Conservation (phyloP, 495 filamentous ascomycete species). For the Penicillium herquei region DNA sequence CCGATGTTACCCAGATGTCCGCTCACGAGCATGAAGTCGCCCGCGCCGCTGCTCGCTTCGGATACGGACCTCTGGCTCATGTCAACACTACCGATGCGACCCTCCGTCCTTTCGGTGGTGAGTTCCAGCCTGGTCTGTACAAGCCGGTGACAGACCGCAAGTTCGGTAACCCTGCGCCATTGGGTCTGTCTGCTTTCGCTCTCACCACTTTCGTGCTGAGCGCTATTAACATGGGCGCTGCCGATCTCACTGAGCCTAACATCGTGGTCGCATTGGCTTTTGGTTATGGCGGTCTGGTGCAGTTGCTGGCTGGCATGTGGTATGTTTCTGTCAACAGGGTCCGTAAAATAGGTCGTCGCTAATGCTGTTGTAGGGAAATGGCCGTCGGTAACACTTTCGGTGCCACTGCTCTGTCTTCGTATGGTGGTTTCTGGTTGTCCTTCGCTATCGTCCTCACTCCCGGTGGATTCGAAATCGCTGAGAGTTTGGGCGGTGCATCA, state of each 20-base stretch:
- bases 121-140: conserved; percentile 94
- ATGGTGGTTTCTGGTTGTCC: conserved; percentile 96
- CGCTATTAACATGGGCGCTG: conserved; percentile 73
- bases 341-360: not conserved
- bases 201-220: conserved; percentile 94
- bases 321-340: conserved; percentile 48
- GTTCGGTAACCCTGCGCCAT: conserved; percentile 83
- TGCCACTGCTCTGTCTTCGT: conserved; percentile 94
- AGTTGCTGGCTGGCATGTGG: conserved; percentile 97
- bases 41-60: conserved; percentile 48
- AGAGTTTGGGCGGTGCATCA: conserved; percentile 17
- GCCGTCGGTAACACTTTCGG: conserved; percentile 97
- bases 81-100: conserved; percentile 60
- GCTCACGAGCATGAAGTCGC: conserved; percentile 48
- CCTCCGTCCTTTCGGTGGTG: conserved; percentile 87
- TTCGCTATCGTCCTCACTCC: conserved; percentile 88
- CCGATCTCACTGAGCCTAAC: conserved; percentile 58
- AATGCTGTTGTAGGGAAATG: conserved; percentile 74
- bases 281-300: conserved; percentile 85
- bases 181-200: conserved; percentile 87
- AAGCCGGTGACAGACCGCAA: conserved; percentile 71
- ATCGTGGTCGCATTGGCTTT: conserved; percentile 70
- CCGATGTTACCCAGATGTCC: conserved; percentile 37
- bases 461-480: conserved; percentile 62
- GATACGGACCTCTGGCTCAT: conserved; percentile 67